Evolutionary conservation across 306 rosid genomes (phyloP).

Genomic region (Gastrolobium villosum): DNA sequence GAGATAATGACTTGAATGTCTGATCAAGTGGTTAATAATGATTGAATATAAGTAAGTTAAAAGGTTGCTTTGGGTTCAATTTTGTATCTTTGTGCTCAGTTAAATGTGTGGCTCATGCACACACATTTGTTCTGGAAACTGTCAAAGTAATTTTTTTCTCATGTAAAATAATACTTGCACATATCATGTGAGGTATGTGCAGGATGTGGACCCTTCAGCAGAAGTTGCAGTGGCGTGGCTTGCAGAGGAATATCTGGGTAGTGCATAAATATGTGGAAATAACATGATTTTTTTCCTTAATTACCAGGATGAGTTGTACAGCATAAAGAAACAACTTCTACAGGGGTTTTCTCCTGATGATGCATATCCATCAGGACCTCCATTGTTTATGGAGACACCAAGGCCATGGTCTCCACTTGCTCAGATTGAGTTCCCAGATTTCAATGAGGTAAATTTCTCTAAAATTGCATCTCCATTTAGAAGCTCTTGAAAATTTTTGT

Average conservation of each 20-base stretch:
- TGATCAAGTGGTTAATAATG: constrained; percentile 32
- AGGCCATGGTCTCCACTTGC: constrained; percentile 83
- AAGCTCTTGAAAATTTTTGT: constrained; percentile 35
- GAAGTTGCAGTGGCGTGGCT: background rate
- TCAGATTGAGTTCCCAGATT: constrained; percentile 69
- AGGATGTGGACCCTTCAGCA: constrained; percentile 9
- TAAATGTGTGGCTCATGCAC: background rate
- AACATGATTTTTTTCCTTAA: constrained; percentile 34
- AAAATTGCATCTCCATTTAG: constrained; percentile 44
- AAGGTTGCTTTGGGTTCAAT: constrained; percentile 27
- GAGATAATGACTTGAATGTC: constrained; percentile 28
- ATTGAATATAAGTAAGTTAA: constrained; percentile 16
- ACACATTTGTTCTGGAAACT: constrained; percentile 35
- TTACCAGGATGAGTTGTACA: constrained; percentile 76
- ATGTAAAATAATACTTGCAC: constrained; percentile 21
- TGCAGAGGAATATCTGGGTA: constrained; percentile 1
- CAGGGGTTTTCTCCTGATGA: constrained; percentile 91
- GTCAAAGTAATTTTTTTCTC: constrained; percentile 30
- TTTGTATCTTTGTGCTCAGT: constrained; percentile 16
- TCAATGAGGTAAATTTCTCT: constrained; percentile 71
- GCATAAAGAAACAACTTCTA: constrained; percentile 78
- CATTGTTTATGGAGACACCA: constrained; percentile 94
- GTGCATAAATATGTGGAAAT: constrained; percentile 32
- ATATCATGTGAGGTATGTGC: constrained; percentile 34
- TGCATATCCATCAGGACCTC: constrained; percentile 88